Conservation (phyloP, 768 basidiomycete species). For the Boletus eberwhitei region DNA sequence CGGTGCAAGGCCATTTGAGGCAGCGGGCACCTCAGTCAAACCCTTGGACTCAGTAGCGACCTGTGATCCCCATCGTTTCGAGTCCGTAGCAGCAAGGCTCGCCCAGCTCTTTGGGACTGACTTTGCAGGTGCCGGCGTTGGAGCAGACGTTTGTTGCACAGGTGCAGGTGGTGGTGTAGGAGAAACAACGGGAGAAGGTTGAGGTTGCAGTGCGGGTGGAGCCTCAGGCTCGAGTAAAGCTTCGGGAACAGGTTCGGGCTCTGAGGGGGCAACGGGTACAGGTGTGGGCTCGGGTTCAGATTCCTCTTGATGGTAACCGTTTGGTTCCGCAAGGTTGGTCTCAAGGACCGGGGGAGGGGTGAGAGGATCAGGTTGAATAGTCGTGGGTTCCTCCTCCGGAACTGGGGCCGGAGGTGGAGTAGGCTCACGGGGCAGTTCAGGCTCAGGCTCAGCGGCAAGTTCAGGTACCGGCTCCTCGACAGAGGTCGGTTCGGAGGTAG, state of each 20-base stretch:
- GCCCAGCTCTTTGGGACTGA: constrained; percentile 84
- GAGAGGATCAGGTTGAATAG: constrained; percentile 33
- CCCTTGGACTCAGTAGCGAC: constrained; percentile 78
- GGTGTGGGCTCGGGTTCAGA: constrained; percentile 31
- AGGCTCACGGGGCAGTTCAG: constrained; percentile 32
- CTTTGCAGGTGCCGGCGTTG: constrained; percentile 35
- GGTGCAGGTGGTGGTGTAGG: constrained; percentile 31
- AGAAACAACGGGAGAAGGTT: constrained; percentile 16
- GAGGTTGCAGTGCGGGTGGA: constrained; percentile 15
- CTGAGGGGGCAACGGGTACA: constrained; percentile 20
- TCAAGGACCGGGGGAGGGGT: constrained; percentile 37
- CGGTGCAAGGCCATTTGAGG: constrained; percentile 39
- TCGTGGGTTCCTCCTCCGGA: constrained; percentile 39
- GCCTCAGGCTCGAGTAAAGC: constrained; percentile 29
- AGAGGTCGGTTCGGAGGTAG: constrained; percentile 35
- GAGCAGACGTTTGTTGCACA: constrained; percentile 27
- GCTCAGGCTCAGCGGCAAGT: constrained; percentile 28
- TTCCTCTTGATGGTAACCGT: constrained; percentile 38
- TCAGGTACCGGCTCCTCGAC: constrained; percentile 34
- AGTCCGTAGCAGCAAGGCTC: constrained; percentile 79
- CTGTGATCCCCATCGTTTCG: constrained; percentile 80
- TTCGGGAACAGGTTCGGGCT: constrained; percentile 27
- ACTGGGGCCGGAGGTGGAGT: constrained; percentile 28
- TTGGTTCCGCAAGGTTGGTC: constrained; percentile 39
- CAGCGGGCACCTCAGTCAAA: constrained; percentile 58